phyloP scores from a whole-genome alignment of 345 rosid genomes.

The Pistacia vera region DNA sequence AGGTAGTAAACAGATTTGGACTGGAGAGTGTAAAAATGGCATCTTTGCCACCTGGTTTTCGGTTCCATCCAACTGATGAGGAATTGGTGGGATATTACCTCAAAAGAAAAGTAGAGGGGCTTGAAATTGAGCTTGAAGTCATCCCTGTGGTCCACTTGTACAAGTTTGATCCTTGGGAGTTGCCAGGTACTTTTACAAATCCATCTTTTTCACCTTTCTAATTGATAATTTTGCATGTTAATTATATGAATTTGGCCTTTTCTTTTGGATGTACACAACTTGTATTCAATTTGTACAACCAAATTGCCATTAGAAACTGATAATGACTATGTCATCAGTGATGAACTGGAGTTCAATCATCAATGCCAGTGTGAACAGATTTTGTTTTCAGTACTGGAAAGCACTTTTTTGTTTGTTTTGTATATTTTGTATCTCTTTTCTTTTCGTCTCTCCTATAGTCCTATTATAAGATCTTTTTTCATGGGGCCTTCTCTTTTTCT shows the following conservation, averaged over 20 bases:
- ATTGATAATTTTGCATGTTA: not conserved
- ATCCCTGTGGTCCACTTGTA: conserved; percentile 80
- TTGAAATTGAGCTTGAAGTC: conserved; percentile 82
- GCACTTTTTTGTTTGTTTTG: conserved; percentile 32
- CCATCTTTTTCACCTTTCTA: not conserved
- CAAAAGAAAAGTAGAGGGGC: conserved; percentile 65
- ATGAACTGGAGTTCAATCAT: not conserved
- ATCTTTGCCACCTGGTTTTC: conserved; percentile 85
- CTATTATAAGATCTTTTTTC: conserved; percentile 1
- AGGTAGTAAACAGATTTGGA: conserved; percentile 8
- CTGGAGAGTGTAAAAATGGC: conserved; percentile 38
- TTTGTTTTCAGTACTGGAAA: conserved; percentile 25
- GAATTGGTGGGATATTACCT: conserved; percentile 88
- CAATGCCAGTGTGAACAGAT: conserved; percentile 26
- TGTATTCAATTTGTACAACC: not conserved
- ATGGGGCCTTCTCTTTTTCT: conserved; percentile 25
- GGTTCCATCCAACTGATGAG: conserved; percentile 92
- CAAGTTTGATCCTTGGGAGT: conserved; percentile 96
- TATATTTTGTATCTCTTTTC: conserved; percentile 11
- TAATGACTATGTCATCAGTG: too few relatives aligned
- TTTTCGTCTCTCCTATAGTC: conserved; percentile 1
- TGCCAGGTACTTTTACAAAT: conserved; percentile 56
- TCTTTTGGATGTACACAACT: not conserved
- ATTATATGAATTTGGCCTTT: not conserved
- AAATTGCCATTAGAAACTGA: not conserved